Conservation (phyloP, 495 filamentous ascomycete genomes). For the Filosporella fistucella region DNA sequence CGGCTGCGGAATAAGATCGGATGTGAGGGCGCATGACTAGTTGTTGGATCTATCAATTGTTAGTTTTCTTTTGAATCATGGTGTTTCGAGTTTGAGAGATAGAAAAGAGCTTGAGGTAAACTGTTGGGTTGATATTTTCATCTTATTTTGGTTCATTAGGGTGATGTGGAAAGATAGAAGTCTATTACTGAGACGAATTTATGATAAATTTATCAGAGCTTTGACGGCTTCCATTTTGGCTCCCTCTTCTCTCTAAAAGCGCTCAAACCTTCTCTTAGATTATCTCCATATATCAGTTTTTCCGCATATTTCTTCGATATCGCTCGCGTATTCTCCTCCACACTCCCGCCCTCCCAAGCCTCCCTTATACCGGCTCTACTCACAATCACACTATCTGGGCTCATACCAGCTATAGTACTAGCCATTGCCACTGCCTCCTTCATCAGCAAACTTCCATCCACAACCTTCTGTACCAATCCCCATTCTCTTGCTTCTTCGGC, state of each 20-base stretch:
- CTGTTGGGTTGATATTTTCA: background rate
- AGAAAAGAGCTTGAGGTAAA: too few relatives aligned
- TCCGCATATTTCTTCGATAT: constrained; percentile 15
- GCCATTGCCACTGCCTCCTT: constrained; percentile 31
- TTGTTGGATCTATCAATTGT: background rate
- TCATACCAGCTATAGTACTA: constrained; percentile 39
- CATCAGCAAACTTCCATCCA: constrained; percentile 20
- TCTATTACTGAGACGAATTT: too few relatives aligned
- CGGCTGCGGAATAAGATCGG: too few relatives aligned
- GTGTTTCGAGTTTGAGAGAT: too few relatives aligned
- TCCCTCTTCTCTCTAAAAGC: background rate
- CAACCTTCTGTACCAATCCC: constrained; percentile 59
- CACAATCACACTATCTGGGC: constrained; percentile 57
- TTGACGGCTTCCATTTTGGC: background rate
- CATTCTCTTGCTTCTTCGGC: constrained; percentile 50
- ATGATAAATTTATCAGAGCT: too few relatives aligned
- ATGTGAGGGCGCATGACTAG: too few relatives aligned
- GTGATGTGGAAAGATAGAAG: too few relatives aligned
- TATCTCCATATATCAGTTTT: constrained; percentile 23
- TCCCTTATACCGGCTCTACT: constrained; percentile 19
- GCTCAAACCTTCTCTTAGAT: constrained; percentile 19
- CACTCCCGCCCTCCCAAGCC: constrained; percentile 25
- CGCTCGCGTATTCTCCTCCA: constrained; percentile 20
- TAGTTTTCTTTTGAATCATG: background rate
- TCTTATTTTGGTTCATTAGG: background rate